Evolutionary conservation across 495 filamentous ascomycete genomes (phyloP), one percentile per base, ranked within the genome.

Genomic region (Hypoxylon intermedium): DNA sequence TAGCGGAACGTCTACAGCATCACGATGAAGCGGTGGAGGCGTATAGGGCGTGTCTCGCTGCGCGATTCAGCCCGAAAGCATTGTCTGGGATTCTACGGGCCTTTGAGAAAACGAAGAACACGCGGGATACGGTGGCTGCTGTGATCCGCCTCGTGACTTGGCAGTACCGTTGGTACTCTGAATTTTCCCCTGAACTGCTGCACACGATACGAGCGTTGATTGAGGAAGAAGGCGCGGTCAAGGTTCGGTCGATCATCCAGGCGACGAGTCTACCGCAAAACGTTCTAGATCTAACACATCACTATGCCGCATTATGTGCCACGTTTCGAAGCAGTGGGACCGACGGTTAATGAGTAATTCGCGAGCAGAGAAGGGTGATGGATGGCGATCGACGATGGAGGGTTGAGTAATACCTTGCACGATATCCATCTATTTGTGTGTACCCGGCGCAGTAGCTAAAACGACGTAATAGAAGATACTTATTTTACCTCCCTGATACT

Each of bases 161-260:
- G 94, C 93, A 98, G 77, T 98, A 97, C 75, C 85, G 94, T 58
- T 97, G 94, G 94, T 98, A 98, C 76, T 96, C 92, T 20, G 95
- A 98, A 89, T 98, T 98, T 74, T 97, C 92, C 13, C 95, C 94
- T 9, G 85, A 90, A 45, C 81, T 98, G 13, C 83, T 98, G 20
- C 89, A 83, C 70, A 85, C 91, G 6, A 87, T 98, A 49, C 87
- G 94, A 60, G 93, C 89, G 61, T 80, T 98, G 60, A 98, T 98
- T 71, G 94, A 97, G 71, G 93, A 96, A 50, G 95, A 98, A 73
- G 95, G 94, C 44, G 95, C 93, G 16, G 91, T 98, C 68, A 98
- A 98, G 76, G 89, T 98, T 28, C 85, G 95, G 63, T 97, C 92
- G 67, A 97, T 98, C 59, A 91, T 98, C 20, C 95, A 98, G 72